phyloP scores from a whole-genome alignment of 805 yeast genomes.

The Yarrowia divulgata region DNA sequence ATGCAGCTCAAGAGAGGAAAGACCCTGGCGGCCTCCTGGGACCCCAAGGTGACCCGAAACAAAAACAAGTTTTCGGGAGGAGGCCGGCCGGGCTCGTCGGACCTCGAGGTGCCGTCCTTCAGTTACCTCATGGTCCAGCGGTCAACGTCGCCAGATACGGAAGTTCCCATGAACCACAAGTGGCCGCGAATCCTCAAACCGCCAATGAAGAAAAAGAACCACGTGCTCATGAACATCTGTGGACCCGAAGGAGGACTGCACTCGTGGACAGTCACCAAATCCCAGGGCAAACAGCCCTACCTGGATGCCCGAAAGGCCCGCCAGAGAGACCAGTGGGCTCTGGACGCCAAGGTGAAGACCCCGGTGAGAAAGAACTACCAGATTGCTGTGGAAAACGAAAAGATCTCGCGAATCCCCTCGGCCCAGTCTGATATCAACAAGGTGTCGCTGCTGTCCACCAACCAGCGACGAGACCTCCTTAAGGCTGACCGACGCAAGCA shows the following conservation, averaged over 20 bases:
- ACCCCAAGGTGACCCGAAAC: slow-evolving; percentile 59
- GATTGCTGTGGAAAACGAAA: slow-evolving; percentile 17
- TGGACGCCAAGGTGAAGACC: slow-evolving; percentile 59
- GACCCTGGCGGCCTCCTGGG: slow-evolving; percentile 76
- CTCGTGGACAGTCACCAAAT: slow-evolving; percentile 85
- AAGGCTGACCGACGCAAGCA: slow-evolving; percentile 14
- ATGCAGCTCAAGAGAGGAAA: slow-evolving; percentile 86
- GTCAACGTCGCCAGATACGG: slow-evolving; percentile 51
- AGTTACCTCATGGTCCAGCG: slow-evolving; percentile 78
- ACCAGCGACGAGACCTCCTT: slow-evolving; percentile 35
- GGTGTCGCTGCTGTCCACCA: neutral
- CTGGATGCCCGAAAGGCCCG: slow-evolving; percentile 88
- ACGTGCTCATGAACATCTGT: slow-evolving; percentile 80
- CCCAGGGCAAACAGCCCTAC: slow-evolving; percentile 73
- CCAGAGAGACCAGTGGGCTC: slow-evolving; percentile 89
- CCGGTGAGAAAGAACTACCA: slow-evolving; percentile 29
- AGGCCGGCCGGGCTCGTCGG: slow-evolving; percentile 79
- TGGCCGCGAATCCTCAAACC: slow-evolving; percentile 74
- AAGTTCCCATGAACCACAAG: slow-evolving; percentile 49
- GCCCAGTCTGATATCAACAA: neutral
- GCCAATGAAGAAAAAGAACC: slow-evolving; percentile 82
- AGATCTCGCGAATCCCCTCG: neutral
- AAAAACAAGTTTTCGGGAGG: slow-evolving; percentile 64
- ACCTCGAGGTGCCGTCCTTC: slow-evolving; percentile 73
- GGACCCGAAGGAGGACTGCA: slow-evolving; percentile 81